Evolutionary conservation across 2,329 filamentous ascomycete genomes (phyloP).

Genomic region (Camillea tinctor): DNA sequence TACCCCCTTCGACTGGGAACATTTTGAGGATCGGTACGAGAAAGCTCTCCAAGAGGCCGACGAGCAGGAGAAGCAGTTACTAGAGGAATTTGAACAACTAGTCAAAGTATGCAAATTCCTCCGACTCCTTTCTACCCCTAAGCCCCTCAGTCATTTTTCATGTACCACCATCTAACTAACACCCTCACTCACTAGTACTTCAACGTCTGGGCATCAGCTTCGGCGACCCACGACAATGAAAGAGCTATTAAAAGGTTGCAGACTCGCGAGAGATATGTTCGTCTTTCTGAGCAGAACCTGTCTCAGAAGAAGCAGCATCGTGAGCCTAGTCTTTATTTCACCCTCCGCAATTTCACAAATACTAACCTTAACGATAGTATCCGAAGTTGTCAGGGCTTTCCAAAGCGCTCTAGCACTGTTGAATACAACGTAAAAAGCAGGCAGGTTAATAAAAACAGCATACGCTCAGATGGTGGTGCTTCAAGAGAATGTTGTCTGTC

Average conservation of each 20-base stretch:
- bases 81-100: slow-evolving; percentile 66
- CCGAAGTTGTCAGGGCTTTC: slow-evolving; percentile 61
- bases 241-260: slow-evolving; percentile 76
- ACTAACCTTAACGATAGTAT: slow-evolving; percentile 35
- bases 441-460: background rate
- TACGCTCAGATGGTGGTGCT: background rate
- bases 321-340: slow-evolving; percentile 45
- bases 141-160: background rate
- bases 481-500: too few relatives aligned
- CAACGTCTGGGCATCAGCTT: slow-evolving; percentile 72
- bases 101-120: slow-evolving; percentile 52
- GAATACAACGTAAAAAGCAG: slow-evolving; percentile 29
- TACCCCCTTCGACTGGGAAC: slow-evolving; percentile 69
- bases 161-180: background rate
- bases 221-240: slow-evolving; percentile 70
- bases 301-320: slow-evolving; percentile 77
- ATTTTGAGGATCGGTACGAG: slow-evolving; percentile 70
- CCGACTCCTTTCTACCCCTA: background rate
- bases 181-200: slow-evolving; percentile 61
- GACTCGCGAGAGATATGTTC: slow-evolving; percentile 75
- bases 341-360: slow-evolving; percentile 16
- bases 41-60: slow-evolving; percentile 62
- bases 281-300: slow-evolving; percentile 68
- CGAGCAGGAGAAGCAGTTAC: slow-evolving; percentile 61
- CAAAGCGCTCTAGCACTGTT: slow-evolving; percentile 60